A percentile compares a stretch with the other conserved stretches of the same genome.
phyloP scores from a whole-genome alignment of 1,284 basidiomycete genomes.

The Sphaerobolus stellatus region DNA sequence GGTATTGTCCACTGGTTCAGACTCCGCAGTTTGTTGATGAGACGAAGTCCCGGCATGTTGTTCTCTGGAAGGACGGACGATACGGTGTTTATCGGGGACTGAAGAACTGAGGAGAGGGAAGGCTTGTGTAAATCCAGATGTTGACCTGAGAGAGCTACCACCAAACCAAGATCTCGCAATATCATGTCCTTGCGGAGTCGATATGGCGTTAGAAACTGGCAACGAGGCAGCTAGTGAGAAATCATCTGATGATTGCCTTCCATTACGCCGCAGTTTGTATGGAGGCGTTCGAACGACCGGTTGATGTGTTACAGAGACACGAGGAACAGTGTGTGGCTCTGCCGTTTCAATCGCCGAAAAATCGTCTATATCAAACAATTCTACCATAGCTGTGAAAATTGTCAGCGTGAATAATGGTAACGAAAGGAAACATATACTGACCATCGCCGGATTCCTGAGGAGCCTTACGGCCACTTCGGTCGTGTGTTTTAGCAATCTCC shows the following conservation, averaged over 20 bases:
- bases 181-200: background rate
- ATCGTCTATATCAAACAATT: conserved; percentile 11
- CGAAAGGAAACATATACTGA: conserved; percentile 1
- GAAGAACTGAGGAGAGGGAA: conserved; percentile 10
- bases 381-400: background rate
- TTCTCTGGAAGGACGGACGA: no score
- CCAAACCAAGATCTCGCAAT: background rate
- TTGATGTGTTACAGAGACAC: background rate
- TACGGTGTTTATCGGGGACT: conserved; percentile 3
- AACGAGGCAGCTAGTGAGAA: background rate
- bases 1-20: no score
- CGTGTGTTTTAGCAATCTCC: conserved; percentile 46
- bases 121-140: background rate
- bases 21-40: no score
- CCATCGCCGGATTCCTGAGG: conserved; percentile 24
- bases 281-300: conserved; percentile 4
- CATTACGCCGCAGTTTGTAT: conserved; percentile 6
- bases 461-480: conserved; percentile 36
- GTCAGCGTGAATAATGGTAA: background rate
- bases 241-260: background rate
- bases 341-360: background rate
- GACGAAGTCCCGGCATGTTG: no score
- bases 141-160: background rate
- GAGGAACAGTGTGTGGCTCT: background rate
- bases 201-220: background rate